Evolutionary conservation across 208 protist species (phyloP), one percentile per base, ranked within the genome.

Genomic region (Phytomonas sp.): DNA sequence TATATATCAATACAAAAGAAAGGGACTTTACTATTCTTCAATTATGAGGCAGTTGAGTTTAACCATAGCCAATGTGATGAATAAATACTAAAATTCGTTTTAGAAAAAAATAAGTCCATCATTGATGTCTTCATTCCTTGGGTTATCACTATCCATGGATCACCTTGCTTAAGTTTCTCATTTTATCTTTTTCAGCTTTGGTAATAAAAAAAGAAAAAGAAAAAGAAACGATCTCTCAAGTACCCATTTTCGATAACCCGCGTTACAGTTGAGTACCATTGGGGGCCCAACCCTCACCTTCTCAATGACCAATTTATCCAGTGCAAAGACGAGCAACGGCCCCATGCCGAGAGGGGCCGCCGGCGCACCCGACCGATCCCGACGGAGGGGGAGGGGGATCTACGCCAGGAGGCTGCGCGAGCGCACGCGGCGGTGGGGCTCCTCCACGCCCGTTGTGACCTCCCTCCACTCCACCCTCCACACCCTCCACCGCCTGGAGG

Each of bases 381-480:
- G 45, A n/a, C n/a, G n/a, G n/a, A n/a, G n/a, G n/a, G n/a, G n/a
- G n/a, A n/a, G n/a, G n/a, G n/a, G n/a, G n/a, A n/a, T 64, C 32
- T 64, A 64, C 19, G 11, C 60, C 4, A 64, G 14, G 19, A 33
- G 33, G 23, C 23, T 37, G 19, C 33, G 31, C 8, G 12, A 64
- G 63, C 68, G 60, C 30, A 61, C 77, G 3, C 60, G 81, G 23
- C 82, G 88, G 4, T 79, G 75, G 49, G 85, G 83, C 29, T 78
- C 75, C 0, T 75, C 85, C 0, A 72, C 80, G 0, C 66, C 74
- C 26, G 86, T 86, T 11, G 82, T 92, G 5, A 86, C 90, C 36
- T 83, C 90, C 10, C 75, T 95, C 11, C 76, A 89, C 4, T 87
- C 85, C 7, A 69, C 92, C 7, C 71, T 93, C 7, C 78, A 78